phyloP scores from a whole-genome alignment of 2,329 filamentous ascomycete genomes.

The Aaosphaeria arxii region DNA sequence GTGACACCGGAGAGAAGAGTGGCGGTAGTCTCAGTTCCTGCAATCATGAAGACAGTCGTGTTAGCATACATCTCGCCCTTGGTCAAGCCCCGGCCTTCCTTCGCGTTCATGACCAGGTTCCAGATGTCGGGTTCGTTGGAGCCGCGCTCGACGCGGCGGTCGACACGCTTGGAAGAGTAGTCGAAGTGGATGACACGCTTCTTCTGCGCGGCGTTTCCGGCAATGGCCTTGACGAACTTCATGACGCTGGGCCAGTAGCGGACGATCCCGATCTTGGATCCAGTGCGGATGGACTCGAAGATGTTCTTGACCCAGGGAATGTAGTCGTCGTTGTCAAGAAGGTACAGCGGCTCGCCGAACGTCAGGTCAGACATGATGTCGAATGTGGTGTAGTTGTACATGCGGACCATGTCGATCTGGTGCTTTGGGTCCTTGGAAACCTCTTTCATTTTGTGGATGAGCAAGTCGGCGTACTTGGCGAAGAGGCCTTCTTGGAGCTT shows the following conservation, averaged over 20 bases:
- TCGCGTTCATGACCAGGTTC: slow-evolving; percentile 27
- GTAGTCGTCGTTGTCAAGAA: slow-evolving; percentile 19
- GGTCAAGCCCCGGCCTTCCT: slow-evolving; percentile 8
- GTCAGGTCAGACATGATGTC: slow-evolving; percentile 5
- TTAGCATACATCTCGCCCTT: slow-evolving; percentile 31
- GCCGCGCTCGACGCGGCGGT: slow-evolving; percentile 1
- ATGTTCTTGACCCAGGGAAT: slow-evolving; percentile 17
- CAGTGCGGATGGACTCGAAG: slow-evolving; percentile 4
- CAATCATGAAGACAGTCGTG: slow-evolving; percentile 26
- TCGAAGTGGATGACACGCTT: slow-evolving; percentile 22
- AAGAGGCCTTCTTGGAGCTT: slow-evolving; percentile 34
- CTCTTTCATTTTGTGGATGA: slow-evolving; percentile 34
- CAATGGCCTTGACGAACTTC: slow-evolving; percentile 8
- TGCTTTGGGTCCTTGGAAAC: slow-evolving; percentile 23
- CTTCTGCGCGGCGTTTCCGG: slow-evolving; percentile 14
- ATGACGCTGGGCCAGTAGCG: slow-evolving; percentile 1
- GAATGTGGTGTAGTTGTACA: slow-evolving; percentile 14
- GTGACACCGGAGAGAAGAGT: slow-evolving; percentile 23
- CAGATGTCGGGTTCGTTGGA: slow-evolving; percentile 28
- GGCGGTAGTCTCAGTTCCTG: slow-evolving; percentile 25
- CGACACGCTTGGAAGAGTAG: slow-evolving; percentile 4
- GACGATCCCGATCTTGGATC: slow-evolving; percentile 1
- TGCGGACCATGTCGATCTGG: slow-evolving; percentile 19
- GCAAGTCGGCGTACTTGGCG: slow-evolving; percentile 32
- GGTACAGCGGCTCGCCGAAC: slow-evolving; percentile 24